Percentiles rank a stretch among this genome's conserved stretches.
Evolutionary conservation across 1,139 yeast genomes (phyloP).

Genomic region (Pichia sp.): DNA sequence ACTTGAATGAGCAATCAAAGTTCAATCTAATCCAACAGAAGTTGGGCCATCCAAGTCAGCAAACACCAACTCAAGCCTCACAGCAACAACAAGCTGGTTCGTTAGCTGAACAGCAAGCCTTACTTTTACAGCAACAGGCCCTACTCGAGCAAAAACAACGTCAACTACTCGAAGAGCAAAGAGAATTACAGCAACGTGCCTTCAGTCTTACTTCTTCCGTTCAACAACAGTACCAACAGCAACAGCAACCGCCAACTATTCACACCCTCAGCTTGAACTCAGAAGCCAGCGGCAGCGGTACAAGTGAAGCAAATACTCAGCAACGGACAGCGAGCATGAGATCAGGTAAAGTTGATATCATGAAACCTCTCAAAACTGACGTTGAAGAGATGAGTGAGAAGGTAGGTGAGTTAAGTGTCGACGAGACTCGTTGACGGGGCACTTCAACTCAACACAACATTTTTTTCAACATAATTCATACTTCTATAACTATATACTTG

Average conservation of each 20-base stretch:
- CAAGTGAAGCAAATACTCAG: background rate
- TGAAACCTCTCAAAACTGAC: slow-evolving; percentile 1
- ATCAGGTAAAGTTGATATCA: slow-evolving; percentile 1
- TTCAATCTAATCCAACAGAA: slow-evolving; percentile 7
- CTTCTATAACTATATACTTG: background rate
- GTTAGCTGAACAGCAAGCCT: slow-evolving; percentile 17
- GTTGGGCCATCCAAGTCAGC: background rate
- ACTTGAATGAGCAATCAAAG: slow-evolving; percentile 7
- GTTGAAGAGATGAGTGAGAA: slow-evolving; percentile 20
- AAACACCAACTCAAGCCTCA: background rate
- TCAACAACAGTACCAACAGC: slow-evolving; percentile 16
- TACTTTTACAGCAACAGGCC: slow-evolving; percentile 18
- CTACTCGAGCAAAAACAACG: slow-evolving; percentile 20
- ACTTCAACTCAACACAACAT: background rate
- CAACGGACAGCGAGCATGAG: slow-evolving; percentile 6
- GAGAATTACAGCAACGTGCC: slow-evolving; percentile 21
- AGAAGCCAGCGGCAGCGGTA: slow-evolving; percentile 3
- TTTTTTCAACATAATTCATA: background rate
- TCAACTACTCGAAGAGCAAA: slow-evolving; percentile 18
- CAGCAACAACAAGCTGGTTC: slow-evolving; percentile 5
- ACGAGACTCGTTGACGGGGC: slow-evolving; percentile 5
- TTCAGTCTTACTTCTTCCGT: slow-evolving; percentile 18
- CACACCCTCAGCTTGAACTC: slow-evolving; percentile 14
- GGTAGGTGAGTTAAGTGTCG: slow-evolving; percentile 25
- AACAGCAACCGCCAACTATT: background rate